These are phyloP conservation scores for Coprinopsis sp. DNA, from an alignment of 768 basidiomycete genomes.

Conservation along the genomic window DNA sequence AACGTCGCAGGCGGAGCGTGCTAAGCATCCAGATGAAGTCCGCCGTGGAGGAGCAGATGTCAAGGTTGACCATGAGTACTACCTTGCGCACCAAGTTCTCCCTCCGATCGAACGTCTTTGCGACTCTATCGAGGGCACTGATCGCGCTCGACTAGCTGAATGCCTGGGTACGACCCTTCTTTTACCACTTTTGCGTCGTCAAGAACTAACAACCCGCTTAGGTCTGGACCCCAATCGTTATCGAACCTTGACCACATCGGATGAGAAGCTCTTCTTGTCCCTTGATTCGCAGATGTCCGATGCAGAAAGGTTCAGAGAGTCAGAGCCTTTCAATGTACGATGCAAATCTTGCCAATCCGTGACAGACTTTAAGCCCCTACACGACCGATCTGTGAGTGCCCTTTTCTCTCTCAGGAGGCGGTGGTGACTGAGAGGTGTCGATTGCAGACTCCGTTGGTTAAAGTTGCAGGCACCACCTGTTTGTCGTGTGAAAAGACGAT, in stretches of 20 bases:
- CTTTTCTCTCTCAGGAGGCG: background rate
- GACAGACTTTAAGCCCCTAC: slow-evolving; percentile 52
- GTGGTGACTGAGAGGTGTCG: slow-evolving; percentile 8
- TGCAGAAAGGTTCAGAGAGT: slow-evolving; percentile 78
- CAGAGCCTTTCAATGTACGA: slow-evolving; percentile 63
- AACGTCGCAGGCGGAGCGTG: slow-evolving; percentile 80
- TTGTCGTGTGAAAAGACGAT: slow-evolving; percentile 56
- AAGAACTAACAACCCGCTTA: slow-evolving; percentile 35
- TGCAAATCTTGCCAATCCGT: slow-evolving; percentile 72
- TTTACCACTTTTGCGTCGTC: background rate
- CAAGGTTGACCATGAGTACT: slow-evolving; percentile 87
- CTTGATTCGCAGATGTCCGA: slow-evolving; percentile 91
- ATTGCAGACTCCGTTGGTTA: slow-evolving; percentile 63
- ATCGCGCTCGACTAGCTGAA: slow-evolving; percentile 87
- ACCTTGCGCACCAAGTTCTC: slow-evolving; percentile 85
- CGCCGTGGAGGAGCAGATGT: slow-evolving; percentile 60
- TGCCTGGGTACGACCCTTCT: slow-evolving; percentile 64
- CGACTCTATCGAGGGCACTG: slow-evolving; percentile 94
- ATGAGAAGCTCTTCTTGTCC: slow-evolving; percentile 67
- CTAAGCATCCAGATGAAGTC: slow-evolving; percentile 91
- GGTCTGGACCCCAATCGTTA: slow-evolving; percentile 31
- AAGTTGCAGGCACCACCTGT: slow-evolving; percentile 63
- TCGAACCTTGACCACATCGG: slow-evolving; percentile 31
- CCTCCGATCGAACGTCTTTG: slow-evolving; percentile 95
- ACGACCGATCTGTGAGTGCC: slow-evolving; percentile 52